Evolutionary conservation across 2,329 filamentous ascomycete species (phyloP), one percentile per base, ranked within the genome.

Genomic region (Sordariomycetes sp.): DNA sequence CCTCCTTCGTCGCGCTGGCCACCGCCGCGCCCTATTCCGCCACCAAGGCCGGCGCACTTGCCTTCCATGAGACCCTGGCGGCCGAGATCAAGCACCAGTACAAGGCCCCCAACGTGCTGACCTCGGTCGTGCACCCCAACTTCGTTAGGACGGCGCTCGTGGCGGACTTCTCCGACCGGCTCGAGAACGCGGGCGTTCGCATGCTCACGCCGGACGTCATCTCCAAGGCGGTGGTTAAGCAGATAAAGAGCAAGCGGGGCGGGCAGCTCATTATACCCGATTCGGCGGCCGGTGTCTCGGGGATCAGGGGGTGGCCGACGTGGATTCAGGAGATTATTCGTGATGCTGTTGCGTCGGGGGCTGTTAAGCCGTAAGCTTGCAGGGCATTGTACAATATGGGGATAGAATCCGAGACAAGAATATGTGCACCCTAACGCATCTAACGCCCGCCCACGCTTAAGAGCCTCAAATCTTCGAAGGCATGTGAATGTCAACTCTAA

Each of bases 21-120:
- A 78, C 78, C 63, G 80, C 89, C 76, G 79, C 85, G 43, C 86
- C 89, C 70, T 90, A 90, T 70, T 75, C 77, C 1, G 77, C 82
- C 8, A 80, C 78, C 62, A 90, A 90, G 71, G 80, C 86, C 1
- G 86, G 83, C 0, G 80, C 84, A 1, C 67, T 88, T 24, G 73
- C 81, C 2, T 86, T 90, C 68, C 86, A 90, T 65, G 86, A 90
- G 67, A 87, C 79, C 0, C 69, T 88, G 2, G 72, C 77, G 1
- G 74, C 77, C 1, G 84, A 88, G 69, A 69, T 88, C 54, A 71
- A 70, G 43, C 80, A 79, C 5, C 71, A 77, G 35, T 88, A 89
- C 68, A 76, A 80, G 25, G 86, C 86, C 1, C 79, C 79, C 1
- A 78, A 76, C 59, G 81, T 90, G 32, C 77, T 86, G 55, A 88